These are phyloP conservation scores for Lycium ferocissimum DNA, from an alignment of 257 asterid genomes.

Conservation along the genomic window DNA sequence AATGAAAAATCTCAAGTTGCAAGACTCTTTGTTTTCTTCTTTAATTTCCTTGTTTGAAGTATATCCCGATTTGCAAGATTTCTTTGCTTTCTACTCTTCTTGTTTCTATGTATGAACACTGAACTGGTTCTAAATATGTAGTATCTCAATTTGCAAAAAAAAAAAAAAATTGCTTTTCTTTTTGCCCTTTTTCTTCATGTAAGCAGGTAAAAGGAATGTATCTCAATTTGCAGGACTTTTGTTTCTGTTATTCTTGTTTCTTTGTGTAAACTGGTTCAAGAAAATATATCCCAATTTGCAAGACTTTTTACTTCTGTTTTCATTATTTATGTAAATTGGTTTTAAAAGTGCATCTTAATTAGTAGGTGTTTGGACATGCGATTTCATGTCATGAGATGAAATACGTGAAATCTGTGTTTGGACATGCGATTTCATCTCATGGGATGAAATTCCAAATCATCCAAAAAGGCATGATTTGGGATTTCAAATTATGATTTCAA, in stretches of 20 bases:
- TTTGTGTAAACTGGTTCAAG: no score
- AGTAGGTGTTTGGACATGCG: neutral
- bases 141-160: neutral
- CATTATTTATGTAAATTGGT: neutral
- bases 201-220: neutral
- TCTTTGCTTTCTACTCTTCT: neutral
- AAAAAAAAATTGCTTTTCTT: neutral
- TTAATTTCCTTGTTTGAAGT: neutral
- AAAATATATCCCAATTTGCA: neutral
- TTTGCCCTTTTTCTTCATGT: neutral
- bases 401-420: no score
- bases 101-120: neutral
- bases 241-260: no score
- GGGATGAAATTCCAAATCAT: no score
- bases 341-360: neutral
- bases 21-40: slow-evolving; percentile 24
- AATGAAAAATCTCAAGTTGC: slow-evolving; percentile 34
- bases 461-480: no score
- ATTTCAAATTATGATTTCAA: no score
- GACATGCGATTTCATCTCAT: no score
- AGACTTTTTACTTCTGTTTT: neutral
- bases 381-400: no score
- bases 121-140: neutral
- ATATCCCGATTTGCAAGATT: no score
- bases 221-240: neutral